Percentiles rank a stretch among this genome's conserved stretches.
phyloP scores from a whole-genome alignment of 1,284 basidiomycete species.

The Mrakiaceae sp. region DNA sequence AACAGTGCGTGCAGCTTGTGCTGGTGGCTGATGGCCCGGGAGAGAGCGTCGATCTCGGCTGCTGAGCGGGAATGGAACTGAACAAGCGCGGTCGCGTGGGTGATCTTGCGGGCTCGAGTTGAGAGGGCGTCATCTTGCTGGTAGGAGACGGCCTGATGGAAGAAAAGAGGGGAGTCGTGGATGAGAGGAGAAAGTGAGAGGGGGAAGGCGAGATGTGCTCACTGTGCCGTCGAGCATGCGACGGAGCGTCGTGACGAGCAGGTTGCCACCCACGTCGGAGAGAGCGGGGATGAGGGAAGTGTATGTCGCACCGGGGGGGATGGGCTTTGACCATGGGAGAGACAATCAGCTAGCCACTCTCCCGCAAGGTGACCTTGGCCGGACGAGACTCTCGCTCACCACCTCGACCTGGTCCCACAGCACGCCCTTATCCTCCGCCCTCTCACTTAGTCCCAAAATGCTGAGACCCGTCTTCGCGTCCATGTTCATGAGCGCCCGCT shows the following conservation, averaged over 20 bases:
- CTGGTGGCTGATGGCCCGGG: slow-evolving; percentile 64
- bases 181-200: background rate
- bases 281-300: slow-evolving; percentile 47
- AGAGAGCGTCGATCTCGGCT: slow-evolving; percentile 43
- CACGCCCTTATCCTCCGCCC: slow-evolving; percentile 36
- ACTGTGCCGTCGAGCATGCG: slow-evolving; percentile 42
- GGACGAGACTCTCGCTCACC: slow-evolving; percentile 24
- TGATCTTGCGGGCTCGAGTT: slow-evolving; percentile 53
- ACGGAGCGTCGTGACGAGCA: slow-evolving; percentile 59
- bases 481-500: slow-evolving; percentile 62
- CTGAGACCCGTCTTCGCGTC: slow-evolving; percentile 56
- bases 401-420: slow-evolving; percentile 30
- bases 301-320: slow-evolving; percentile 47
- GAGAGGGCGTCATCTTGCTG: slow-evolving; percentile 40
- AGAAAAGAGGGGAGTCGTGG: background rate
- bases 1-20: too few species aligned
- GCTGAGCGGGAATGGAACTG: slow-evolving; percentile 51
- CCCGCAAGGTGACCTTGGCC: background rate
- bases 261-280: slow-evolving; percentile 51
- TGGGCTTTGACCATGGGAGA: slow-evolving; percentile 33
- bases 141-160: slow-evolving; percentile 37
- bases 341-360: background rate
- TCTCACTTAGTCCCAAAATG: slow-evolving; percentile 40
- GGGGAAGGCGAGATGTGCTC: background rate
- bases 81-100: slow-evolving; percentile 43